These are phyloP conservation scores for Trichocladium uniseriatum DNA, from an alignment of 495 filamentous ascomycete species.

Conservation along the genomic window DNA sequence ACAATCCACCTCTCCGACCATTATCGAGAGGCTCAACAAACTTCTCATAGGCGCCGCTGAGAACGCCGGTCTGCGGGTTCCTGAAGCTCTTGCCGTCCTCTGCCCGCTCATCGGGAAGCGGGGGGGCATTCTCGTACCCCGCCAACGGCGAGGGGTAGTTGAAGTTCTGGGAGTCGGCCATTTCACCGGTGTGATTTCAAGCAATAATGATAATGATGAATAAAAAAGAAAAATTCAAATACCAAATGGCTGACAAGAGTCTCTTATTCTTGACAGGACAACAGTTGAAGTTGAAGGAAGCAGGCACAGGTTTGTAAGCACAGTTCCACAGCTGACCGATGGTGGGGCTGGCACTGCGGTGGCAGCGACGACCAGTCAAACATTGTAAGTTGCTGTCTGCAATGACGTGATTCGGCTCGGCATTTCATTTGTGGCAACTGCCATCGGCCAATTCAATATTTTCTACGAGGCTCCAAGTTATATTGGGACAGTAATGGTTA, in stretches of 20 bases:
- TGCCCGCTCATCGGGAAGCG: conserved; percentile 51
- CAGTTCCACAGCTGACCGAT: not conserved
- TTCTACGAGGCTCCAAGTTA: too few species aligned
- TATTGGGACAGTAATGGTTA: too few species aligned
- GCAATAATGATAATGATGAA: too few species aligned
- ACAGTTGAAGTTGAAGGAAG: not conserved
- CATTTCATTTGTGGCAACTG: not conserved
- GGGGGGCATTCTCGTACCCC: conserved; percentile 54
- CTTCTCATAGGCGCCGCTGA: conserved; percentile 54
- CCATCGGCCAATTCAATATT: too few species aligned
- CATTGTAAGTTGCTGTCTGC: not conserved
- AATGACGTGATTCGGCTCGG: conserved; percentile 1
- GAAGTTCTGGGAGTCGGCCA: conserved; percentile 21
- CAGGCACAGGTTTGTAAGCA: not conserved
- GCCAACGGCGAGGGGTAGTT: conserved; percentile 57
- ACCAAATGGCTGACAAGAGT: not conserved
- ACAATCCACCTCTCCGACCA: conserved; percentile 50
- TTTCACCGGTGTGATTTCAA: not conserved
- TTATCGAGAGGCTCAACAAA: conserved; percentile 59
- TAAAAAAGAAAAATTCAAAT: not conserved
- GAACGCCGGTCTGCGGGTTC: conserved; percentile 47
- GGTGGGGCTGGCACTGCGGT: not conserved
- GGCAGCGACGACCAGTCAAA: not conserved
- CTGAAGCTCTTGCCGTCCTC: conserved; percentile 59
- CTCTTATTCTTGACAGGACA: too few species aligned